A percentile compares a stretch with the other conserved stretches of the same genome.
phyloP scores from a whole-genome alignment of 2,329 filamentous ascomycete species.

The Botrytis fabae region DNA sequence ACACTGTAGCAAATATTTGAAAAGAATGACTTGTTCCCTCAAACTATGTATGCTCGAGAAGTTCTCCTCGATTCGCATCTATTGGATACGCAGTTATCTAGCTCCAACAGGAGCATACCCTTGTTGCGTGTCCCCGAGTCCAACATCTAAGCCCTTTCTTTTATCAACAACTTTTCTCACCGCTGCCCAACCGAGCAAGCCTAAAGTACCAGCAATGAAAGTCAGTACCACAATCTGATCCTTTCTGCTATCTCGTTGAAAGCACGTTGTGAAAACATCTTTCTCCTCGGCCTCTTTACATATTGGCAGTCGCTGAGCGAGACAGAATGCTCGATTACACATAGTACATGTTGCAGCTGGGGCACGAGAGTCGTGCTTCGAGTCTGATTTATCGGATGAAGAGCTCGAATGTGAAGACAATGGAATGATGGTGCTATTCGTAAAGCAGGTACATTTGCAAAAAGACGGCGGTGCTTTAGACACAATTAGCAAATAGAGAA shows the following conservation, averaged over 20 bases:
- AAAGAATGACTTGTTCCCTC: neutral
- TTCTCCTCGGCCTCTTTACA: constrained; percentile 62
- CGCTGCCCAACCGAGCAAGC: constrained; percentile 61
- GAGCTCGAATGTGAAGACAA: constrained; percentile 45
- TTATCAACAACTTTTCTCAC: constrained; percentile 51
- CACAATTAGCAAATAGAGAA: constrained; percentile 30
- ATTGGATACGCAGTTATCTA: constrained; percentile 16
- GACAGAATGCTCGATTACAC: constrained; percentile 66
- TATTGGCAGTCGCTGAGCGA: constrained; percentile 59
- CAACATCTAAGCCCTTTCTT: constrained; percentile 38
- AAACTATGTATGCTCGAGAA: neutral
- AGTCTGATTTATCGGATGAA: constrained; percentile 27
- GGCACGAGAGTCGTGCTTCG: constrained; percentile 36
- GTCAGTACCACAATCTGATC: constrained; percentile 66
- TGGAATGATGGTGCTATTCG: constrained; percentile 67
- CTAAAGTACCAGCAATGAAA: constrained; percentile 60
- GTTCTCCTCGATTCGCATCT: neutral
- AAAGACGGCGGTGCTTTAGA: constrained; percentile 59
- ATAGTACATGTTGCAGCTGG: constrained; percentile 54
- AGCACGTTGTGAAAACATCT: constrained; percentile 63
- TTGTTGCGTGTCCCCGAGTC: constrained; percentile 31
- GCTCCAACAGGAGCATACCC: constrained; percentile 35
- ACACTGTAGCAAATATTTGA: neutral
- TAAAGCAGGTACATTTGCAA: constrained; percentile 71
- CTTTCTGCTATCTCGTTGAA: constrained; percentile 67